phyloP scores from a whole-genome alignment of 176 grass and related monocot genomes.

The Bromus sterilis region DNA sequence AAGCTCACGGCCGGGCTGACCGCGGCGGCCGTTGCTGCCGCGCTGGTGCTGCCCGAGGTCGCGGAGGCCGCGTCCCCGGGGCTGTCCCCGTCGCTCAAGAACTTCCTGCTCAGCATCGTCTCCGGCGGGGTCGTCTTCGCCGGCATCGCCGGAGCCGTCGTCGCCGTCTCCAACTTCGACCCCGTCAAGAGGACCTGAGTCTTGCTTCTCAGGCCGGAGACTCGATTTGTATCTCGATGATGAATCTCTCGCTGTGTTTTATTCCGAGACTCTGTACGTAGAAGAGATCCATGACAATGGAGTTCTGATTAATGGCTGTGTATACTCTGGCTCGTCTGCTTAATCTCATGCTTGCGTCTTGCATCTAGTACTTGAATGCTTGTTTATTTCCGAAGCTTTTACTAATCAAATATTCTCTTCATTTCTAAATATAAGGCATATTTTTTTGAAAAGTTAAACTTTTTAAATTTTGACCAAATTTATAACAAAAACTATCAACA shows the following conservation, averaged over 20 bases:
- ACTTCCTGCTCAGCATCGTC: conserved; percentile 66
- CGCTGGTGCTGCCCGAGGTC: conserved; percentile 37
- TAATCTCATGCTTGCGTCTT: neutral
- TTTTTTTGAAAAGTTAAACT: too few species aligned
- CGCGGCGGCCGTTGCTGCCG: conserved; percentile 34
- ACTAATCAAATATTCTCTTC: too few species aligned
- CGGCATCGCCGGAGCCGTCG: conserved; percentile 45
- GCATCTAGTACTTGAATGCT: neutral
- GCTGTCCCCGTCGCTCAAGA: conserved; percentile 60
- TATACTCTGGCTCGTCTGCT: conserved; percentile 7
- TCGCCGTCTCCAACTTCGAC: conserved; percentile 72
- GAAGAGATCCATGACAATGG: conserved; percentile 11
- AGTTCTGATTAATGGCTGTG: conserved; percentile 7
- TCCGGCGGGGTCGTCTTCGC: conserved; percentile 55
- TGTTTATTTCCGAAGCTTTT: neutral
- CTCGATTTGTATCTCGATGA: neutral
- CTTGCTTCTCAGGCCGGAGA: neutral
- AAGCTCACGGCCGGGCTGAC: conserved; percentile 42
- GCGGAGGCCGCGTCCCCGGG: conserved; percentile 39
- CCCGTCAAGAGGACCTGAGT: conserved; percentile 50
- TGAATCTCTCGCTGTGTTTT: neutral
- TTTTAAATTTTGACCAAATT: too few species aligned
- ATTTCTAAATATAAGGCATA: too few species aligned
- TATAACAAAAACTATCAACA: too few species aligned
- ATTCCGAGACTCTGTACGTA: conserved; percentile 13